Conservation (phyloP, 345 rosid genomes). For the Lepidium sativum region DNA sequence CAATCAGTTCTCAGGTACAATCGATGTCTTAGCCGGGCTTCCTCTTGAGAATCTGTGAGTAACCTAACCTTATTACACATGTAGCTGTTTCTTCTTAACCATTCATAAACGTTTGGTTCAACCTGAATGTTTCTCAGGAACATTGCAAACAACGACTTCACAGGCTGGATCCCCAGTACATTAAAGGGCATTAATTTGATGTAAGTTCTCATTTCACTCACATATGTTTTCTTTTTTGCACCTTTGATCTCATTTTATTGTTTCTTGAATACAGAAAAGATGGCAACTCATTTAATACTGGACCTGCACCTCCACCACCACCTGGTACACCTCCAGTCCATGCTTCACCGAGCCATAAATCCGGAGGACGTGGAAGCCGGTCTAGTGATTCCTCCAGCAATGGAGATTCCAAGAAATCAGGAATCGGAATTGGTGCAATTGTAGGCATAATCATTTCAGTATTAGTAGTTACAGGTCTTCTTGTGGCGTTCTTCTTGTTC, state of each 20-base stretch:
- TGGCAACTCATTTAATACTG: slow-evolving; percentile 74
- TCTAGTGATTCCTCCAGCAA: slow-evolving; percentile 32
- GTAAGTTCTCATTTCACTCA: slow-evolving; percentile 43
- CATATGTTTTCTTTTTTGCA: not conserved
- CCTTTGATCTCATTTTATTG: slow-evolving; percentile 3
- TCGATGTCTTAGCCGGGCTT: too few relatives aligned
- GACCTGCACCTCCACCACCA: slow-evolving; percentile 98
- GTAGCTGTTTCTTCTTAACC: not conserved
- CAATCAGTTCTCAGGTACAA: too few relatives aligned
- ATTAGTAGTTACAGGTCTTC: slow-evolving; percentile 57
- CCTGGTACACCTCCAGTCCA: slow-evolving; percentile 82
- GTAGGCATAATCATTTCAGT: slow-evolving; percentile 75
- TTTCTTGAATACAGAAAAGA: slow-evolving; percentile 51
- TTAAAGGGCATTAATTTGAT: slow-evolving; percentile 55
- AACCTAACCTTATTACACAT: not conserved
- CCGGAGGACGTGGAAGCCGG: slow-evolving; percentile 37
- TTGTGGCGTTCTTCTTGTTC: slow-evolving; percentile 64
- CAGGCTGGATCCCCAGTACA: slow-evolving; percentile 84
- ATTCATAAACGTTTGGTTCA: slow-evolving; percentile 6
- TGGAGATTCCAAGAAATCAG: too few relatives aligned
- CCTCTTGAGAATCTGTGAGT: too few relatives aligned
- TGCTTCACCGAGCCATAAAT: slow-evolving; percentile 38
- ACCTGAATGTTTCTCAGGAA: slow-evolving; percentile 37
- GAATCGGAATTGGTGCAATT: slow-evolving; percentile 75
- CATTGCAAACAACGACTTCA: slow-evolving; percentile 63